Conservation (phyloP, 345 rosid genomes). For the Populus nigra region DNA sequence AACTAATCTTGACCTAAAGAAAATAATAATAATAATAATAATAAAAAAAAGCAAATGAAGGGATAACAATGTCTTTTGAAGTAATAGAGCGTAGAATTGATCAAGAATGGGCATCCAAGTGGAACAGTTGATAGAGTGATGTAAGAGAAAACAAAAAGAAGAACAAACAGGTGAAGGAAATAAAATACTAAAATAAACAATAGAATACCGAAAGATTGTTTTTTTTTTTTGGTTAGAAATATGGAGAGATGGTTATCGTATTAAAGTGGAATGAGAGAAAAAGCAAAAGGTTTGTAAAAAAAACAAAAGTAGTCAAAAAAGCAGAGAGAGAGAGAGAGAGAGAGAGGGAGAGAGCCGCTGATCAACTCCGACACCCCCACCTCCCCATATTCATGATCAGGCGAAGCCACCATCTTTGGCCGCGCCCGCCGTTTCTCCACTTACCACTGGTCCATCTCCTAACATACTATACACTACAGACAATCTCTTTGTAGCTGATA, state of each 20-base stretch:
- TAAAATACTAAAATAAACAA: background rate
- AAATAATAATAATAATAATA: too few relatives aligned
- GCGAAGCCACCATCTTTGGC: constrained; percentile 17
- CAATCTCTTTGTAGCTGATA: background rate
- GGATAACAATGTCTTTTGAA: too few relatives aligned
- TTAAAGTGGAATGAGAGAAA: constrained; percentile 20
- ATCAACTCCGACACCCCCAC: constrained; percentile 8
- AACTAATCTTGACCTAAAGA: too few relatives aligned
- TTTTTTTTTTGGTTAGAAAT: too few relatives aligned
- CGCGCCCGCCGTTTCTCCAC: constrained; percentile 18
- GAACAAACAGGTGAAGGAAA: background rate
- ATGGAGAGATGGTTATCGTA: too few relatives aligned
- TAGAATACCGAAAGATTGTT: constrained; percentile 5
- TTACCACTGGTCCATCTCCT: background rate
- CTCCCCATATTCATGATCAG: constrained; percentile 10
- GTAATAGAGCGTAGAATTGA: background rate
- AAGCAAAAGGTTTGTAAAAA: background rate
- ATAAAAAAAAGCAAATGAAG: too few relatives aligned
- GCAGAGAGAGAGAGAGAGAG: too few relatives aligned
- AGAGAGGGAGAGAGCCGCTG: constrained; percentile 6
- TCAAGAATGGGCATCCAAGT: background rate
- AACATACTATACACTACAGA: background rate
- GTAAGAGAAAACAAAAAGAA: constrained; percentile 2
- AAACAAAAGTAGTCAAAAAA: background rate
- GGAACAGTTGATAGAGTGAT: background rate